These are phyloP conservation scores for Dovyalis caffra DNA, from an alignment of 345 rosid species.

Conservation along the genomic window DNA sequence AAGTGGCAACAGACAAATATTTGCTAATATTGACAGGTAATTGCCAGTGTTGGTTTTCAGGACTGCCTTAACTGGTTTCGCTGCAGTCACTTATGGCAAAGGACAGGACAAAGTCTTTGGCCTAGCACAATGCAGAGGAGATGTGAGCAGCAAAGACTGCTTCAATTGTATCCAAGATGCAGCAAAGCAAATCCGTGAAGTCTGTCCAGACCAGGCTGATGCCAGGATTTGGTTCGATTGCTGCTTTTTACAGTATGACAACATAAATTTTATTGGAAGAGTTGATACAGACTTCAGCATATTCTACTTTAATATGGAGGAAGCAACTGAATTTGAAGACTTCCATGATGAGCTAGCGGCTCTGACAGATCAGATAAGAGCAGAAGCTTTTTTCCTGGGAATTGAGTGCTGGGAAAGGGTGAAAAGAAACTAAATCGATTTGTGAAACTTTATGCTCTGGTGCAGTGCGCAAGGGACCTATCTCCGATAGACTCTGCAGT, in stretches of 20 bases:
- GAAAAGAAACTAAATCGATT: conserved; percentile 48
- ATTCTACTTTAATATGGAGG: conserved; percentile 48
- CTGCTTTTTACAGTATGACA: conserved; percentile 60
- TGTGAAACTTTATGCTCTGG: conserved; percentile 61
- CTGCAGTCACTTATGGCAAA: conserved; percentile 36
- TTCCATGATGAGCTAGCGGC: conserved; percentile 52
- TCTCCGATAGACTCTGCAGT: conserved; percentile 59
- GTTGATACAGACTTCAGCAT: conserved; percentile 51
- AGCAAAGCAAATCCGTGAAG: conserved; percentile 47
- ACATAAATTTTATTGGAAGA: conserved; percentile 42
- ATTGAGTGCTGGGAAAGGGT: conserved; percentile 61
- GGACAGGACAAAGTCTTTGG: conserved; percentile 53
- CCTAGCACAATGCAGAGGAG: conserved; percentile 83
- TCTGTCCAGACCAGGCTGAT: conserved; percentile 57
- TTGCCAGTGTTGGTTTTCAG: conserved; percentile 39
- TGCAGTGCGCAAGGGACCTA: conserved; percentile 73
- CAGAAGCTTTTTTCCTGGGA: conserved; percentile 46
- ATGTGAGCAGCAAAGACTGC: conserved; percentile 52
- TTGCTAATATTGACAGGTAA: conserved; percentile 44
- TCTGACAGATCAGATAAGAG: conserved; percentile 44
- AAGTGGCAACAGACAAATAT: conserved; percentile 29
- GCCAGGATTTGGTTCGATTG: conserved; percentile 66
- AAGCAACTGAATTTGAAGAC: conserved; percentile 49
- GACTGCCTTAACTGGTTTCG: conserved; percentile 45
- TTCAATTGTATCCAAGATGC: conserved; percentile 61